phyloP scores from a whole-genome alignment of 139 green algal species.

The Chlorella vulgaris region DNA sequence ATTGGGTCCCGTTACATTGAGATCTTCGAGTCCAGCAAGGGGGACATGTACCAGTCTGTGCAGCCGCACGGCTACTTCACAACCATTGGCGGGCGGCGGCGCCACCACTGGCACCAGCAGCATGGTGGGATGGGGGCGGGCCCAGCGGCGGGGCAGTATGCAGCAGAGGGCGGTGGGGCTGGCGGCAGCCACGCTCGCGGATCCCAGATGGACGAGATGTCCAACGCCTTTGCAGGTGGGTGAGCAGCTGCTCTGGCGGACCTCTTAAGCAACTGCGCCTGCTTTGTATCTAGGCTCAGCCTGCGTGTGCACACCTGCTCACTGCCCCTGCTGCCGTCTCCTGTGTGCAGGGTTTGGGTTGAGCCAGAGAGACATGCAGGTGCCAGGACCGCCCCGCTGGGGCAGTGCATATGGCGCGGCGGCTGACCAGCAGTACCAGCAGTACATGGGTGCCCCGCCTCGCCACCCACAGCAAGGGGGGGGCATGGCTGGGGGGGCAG shows the following conservation, averaged over 20 bases:
- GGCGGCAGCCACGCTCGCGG: background rate
- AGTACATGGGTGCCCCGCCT: conserved; percentile 6
- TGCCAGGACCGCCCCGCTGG: conserved; percentile 32
- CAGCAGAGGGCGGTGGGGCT: conserved; percentile 2
- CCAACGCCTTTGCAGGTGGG: conserved; percentile 28
- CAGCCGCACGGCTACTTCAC: conserved; percentile 44
- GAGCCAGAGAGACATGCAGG: conserved; percentile 30
- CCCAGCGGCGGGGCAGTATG: background rate
- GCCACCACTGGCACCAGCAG: conserved; percentile 32
- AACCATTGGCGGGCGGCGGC: conserved; percentile 5
- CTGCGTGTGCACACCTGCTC: too few relatives aligned
- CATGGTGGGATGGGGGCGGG: conserved; percentile 11
- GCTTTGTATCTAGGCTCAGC: too few relatives aligned
- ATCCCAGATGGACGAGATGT: conserved; percentile 13
- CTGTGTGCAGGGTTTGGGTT: conserved; percentile 29
- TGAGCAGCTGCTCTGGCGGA: background rate
- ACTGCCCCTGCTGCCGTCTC: background rate
- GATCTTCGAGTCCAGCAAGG: conserved; percentile 75
- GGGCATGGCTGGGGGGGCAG: background rate
- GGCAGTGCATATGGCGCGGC: conserved; percentile 19
- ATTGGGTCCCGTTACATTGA: conserved; percentile 83
- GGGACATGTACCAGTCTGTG: conserved; percentile 61
- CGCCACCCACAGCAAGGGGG: conserved; percentile 9
- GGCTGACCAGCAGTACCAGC: conserved; percentile 17
- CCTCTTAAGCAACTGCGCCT: too few relatives aligned